Evolutionary conservation across 1,284 basidiomycete genomes (phyloP).

Genomic region (Moesziomyces sp.): DNA sequence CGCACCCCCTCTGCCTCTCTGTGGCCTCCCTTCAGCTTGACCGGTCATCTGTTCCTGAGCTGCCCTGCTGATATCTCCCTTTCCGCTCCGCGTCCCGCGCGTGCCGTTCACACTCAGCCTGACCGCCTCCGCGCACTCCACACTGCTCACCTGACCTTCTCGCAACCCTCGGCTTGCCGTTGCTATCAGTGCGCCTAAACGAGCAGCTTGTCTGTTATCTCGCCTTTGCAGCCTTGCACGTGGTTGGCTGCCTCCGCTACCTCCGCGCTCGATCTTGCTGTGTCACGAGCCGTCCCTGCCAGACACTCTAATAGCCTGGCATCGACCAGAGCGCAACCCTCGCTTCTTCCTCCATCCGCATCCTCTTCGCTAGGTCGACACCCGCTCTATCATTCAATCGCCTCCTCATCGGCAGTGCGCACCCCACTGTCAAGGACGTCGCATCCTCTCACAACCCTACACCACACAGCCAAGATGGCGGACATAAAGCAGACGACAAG

Average conservation of each 20-base stretch:
- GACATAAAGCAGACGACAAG: conserved; percentile 38
- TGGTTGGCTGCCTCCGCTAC: too few species aligned
- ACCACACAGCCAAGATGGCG: conserved; percentile 5
- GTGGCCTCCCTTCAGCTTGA: background rate
- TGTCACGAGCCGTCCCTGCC: too few species aligned
- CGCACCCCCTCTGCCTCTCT: too few species aligned
- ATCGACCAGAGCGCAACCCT: background rate
- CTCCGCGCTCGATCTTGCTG: too few species aligned
- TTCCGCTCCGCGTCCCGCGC: background rate
- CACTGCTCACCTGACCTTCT: background rate
- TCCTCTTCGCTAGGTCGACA: background rate
- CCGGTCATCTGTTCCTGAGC: background rate
- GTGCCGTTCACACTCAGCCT: background rate
- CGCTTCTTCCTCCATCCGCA: background rate
- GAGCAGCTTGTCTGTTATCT: too few species aligned
- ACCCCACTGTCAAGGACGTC: background rate
- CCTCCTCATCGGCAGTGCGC: background rate
- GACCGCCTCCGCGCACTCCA: background rate
- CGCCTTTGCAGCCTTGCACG: background rate
- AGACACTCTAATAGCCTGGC: too few species aligned
- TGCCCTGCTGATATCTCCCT: too few species aligned
- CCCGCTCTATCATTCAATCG: background rate
- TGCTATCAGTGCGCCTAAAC: too few species aligned
- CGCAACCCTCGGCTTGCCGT: background rate
- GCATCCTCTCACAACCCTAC: background rate